A percentile compares a stretch with the other conserved stretches of the same genome.
Evolutionary conservation across 1,284 basidiomycete species (phyloP).

Genomic region (Tremellales sp.): DNA sequence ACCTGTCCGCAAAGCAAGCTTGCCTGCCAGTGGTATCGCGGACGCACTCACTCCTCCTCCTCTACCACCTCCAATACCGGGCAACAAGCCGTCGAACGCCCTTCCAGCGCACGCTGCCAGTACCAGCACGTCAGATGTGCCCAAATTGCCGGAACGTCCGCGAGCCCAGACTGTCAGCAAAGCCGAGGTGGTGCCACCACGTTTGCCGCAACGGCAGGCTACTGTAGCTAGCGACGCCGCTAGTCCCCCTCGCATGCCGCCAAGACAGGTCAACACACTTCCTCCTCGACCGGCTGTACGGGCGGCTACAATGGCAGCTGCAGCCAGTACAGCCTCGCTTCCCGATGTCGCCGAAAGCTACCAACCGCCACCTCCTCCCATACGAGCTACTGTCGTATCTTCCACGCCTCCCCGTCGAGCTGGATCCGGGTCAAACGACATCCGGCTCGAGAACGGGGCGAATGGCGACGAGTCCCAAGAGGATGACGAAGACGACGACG

Average conservation of each 20-base stretch:
- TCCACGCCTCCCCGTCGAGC: neutral
- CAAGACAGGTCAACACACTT: neutral
- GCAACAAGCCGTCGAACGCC: conserved; percentile 23
- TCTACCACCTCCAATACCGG: conserved; percentile 22
- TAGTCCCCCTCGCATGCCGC: conserved; percentile 1
- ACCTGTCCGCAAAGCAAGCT: conserved; percentile 4
- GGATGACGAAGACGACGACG: conserved; percentile 37
- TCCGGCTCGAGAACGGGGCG: neutral
- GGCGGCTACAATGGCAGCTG: neutral
- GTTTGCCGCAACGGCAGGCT: conserved; percentile 14
- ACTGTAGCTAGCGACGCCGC: neutral
- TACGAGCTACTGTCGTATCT: conserved; percentile 1
- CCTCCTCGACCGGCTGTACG: conserved; percentile 9
- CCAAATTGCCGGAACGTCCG: conserved; percentile 13
- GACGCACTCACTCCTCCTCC: conserved; percentile 3
- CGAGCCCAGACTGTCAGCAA: conserved; percentile 12
- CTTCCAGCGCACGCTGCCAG: conserved; percentile 4
- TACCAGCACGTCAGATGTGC: conserved; percentile 3
- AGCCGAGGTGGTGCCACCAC: conserved; percentile 13
- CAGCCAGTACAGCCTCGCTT: neutral
- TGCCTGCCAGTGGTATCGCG: neutral
- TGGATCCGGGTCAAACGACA: neutral
- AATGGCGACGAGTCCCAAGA: conserved; percentile 18
- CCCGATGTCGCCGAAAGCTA: conserved; percentile 2
- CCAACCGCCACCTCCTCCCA: conserved; percentile 11